Evolutionary conservation across 2,329 filamentous ascomycete species (phyloP), one percentile per base, ranked within the genome.

Genomic region (Akanthomyces lecanii): DNA sequence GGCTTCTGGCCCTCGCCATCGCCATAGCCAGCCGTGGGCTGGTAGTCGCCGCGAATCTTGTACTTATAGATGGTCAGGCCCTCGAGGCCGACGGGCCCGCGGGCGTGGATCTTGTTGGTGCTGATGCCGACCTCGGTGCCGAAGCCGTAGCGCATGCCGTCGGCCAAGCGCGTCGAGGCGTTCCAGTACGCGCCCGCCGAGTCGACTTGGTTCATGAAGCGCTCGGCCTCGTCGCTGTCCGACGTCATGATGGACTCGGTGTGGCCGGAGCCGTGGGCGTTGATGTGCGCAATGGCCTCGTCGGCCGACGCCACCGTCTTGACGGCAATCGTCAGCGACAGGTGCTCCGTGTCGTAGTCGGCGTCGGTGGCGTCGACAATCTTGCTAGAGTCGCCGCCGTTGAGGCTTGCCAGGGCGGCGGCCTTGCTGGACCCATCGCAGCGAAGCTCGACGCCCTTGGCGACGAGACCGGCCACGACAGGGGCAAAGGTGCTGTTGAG

Each of bases 1-100:
- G 73, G 73, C 71, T 77, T 82, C 77, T 86, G 80, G 21, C 84
- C 84, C 64, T 85, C 81, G 2, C 84, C 85, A 63, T 85, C 83
- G 12, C 86, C 86, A 66, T 97, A 98, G 61, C 86, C 86, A 0
- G 84, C 84, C 25, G 91, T 91, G n/a, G 88, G 82, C 68, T 99
- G 95, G 11, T 93, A 95, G 64, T 85, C 80, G 0, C 94, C 95
- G 44, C 90, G 82, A 66, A 99, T 83, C 75, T 95, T 86, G 81
- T 97, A 99, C 81, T 97, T 97, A 79, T 99, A 97, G 66, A 98
- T 98, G 73, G 92, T 97, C 74, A 99, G 77, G 0, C 95, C 95
- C 72, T 98, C 95, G 59, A 99, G 79, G 1, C 95, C 95, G 6
- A 99, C 95, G 0, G 95, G 95, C 0, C 95, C 95, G 57, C 95